These are phyloP conservation scores for Ascosphaera pollenicola DNA, from an alignment of 2,329 filamentous ascomycete species.

Conservation along the genomic window DNA sequence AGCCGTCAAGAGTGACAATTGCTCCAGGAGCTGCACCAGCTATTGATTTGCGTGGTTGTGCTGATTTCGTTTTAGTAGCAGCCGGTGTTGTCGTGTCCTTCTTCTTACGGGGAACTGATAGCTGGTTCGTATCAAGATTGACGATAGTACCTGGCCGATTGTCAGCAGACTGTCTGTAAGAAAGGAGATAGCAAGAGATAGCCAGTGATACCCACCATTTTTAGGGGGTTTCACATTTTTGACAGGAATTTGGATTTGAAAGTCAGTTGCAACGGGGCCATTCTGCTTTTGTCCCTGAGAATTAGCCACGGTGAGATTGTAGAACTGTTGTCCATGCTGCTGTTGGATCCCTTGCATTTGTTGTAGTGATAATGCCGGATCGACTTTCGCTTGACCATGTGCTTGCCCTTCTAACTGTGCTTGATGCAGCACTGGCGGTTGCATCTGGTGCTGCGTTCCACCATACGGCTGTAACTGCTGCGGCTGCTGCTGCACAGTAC, in stretches of 20 bases:
- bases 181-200: not conserved
- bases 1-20: slow-evolving; percentile 8
- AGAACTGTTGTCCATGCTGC: not conserved
- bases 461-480: not conserved
- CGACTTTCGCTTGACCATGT: not conserved
- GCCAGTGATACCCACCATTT: not conserved
- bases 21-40: slow-evolving; percentile 9
- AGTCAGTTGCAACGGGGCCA: not conserved
- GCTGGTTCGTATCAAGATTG: not conserved
- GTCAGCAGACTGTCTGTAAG: not conserved
- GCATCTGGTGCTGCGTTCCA: not conserved
- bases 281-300: not conserved
- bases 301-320: not conserved
- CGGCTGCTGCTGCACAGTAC: not conserved
- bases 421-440: not conserved
- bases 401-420: not conserved
- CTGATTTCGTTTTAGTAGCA: slow-evolving; percentile 3
- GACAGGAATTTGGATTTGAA: not conserved
- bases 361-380: not conserved
- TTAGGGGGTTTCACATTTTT: not conserved
- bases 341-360: not conserved
- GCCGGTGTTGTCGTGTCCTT: slow-evolving; percentile 4
- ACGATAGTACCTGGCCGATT: not conserved
- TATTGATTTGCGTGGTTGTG: slow-evolving; percentile 2
- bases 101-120: slow-evolving; percentile 1